A percentile compares a stretch with the other conserved stretches of the same genome.
phyloP scores from a whole-genome alignment of 2,329 filamentous ascomycete genomes.

The Fusarium sp. region DNA sequence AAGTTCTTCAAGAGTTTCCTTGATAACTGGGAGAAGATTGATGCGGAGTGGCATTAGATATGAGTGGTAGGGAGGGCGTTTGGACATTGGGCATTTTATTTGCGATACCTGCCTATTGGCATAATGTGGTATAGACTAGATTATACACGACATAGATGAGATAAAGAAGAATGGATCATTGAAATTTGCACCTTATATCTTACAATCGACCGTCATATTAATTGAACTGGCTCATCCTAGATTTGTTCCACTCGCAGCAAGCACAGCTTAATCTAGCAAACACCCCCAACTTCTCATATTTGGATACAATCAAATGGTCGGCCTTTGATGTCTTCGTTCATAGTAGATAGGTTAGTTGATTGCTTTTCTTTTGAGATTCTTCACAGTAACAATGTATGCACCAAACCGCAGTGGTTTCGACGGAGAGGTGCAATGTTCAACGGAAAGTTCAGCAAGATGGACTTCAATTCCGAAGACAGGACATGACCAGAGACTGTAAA shows the following conservation, averaged over 20 bases:
- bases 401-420: not conserved
- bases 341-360: too few species aligned
- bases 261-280: not conserved
- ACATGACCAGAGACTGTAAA: not conserved
- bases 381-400: not conserved
- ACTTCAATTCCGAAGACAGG: not conserved
- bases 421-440: not conserved
- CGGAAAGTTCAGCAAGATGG: not conserved
- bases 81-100: constrained; percentile 3
- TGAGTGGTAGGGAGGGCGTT: constrained; percentile 8
- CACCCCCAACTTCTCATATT: not conserved
- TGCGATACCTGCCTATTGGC: constrained; percentile 23
- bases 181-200: not conserved
- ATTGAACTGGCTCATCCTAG: not conserved
- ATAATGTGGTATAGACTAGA: constrained; percentile 24
- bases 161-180: not conserved
- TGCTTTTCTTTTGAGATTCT: not conserved
- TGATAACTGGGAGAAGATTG: constrained; percentile 86
- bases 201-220: not conserved
- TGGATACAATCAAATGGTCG: not conserved
- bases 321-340: too few species aligned
- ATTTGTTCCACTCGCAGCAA: not conserved
- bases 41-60: constrained; percentile 75
- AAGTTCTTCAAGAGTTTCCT: constrained; percentile 91
- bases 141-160: constrained; percentile 11